Conservation (phyloP, 371 early-diverging fungal species). For the Actinomortierella wolfii region DNA sequence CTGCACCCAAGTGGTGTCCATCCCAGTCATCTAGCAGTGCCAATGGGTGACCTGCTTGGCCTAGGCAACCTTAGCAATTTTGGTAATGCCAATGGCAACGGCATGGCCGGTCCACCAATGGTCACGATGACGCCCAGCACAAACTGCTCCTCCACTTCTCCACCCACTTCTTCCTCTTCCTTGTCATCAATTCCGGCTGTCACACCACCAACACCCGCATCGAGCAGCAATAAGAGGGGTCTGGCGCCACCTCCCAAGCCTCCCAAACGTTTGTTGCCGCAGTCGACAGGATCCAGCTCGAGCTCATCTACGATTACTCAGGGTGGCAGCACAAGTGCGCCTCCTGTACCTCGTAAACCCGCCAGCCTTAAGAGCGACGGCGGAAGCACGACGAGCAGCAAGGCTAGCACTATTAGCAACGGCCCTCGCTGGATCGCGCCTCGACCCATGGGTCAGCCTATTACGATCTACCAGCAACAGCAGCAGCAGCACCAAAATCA, state of each 20-base stretch:
- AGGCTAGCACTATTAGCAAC: neutral
- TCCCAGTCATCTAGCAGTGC: conserved; percentile 1
- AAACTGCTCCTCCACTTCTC: neutral
- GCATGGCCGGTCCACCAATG: neutral
- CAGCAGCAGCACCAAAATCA: no score
- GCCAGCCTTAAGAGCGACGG: neutral
- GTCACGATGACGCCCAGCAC: no score
- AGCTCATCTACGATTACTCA: conserved; percentile 36
- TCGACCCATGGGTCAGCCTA: conserved; percentile 11
- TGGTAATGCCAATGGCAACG: neutral
- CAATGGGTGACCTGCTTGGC: conserved; percentile 34
- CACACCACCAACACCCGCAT: neutral
- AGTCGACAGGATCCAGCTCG: conserved; percentile 43
- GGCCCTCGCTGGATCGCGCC: conserved; percentile 40
- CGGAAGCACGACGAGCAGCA: neutral
- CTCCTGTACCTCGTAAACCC: conserved; percentile 43
- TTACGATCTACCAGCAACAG: no score
- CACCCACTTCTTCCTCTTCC: neutral
- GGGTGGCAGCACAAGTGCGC: conserved; percentile 10
- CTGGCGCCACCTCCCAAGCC: conserved; percentile 35
- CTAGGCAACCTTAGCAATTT: conserved; percentile 16
- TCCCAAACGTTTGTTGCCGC: conserved; percentile 37
- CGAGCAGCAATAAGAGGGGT: conserved; percentile 4
- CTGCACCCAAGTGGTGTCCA: neutral
- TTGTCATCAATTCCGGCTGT: neutral